Percentiles rank a stretch among this genome's conserved stretches.
Evolutionary conservation across 345 rosid species (phyloP).

Genomic region (Populus deltoides): DNA sequence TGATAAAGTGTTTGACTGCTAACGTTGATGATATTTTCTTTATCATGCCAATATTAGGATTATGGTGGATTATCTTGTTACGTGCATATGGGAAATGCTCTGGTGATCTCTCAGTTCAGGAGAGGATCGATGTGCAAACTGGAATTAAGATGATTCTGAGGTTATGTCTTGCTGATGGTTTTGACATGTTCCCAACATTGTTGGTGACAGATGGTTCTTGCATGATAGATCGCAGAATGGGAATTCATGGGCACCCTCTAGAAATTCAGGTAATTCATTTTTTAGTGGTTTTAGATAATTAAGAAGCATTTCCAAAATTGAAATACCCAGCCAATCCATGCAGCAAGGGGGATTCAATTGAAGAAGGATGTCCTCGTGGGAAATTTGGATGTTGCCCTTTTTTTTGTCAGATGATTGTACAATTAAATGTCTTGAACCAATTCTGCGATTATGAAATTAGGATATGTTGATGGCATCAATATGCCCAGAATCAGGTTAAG

Average conservation of each 20-base stretch:
- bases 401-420: not conserved
- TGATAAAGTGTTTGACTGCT: not conserved
- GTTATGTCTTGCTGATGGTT: slow-evolving; percentile 94
- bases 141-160: slow-evolving; percentile 88
- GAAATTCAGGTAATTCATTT: slow-evolving; percentile 69
- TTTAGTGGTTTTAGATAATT: not conserved
- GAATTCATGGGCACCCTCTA: slow-evolving; percentile 94
- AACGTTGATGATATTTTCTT: slow-evolving; percentile 3
- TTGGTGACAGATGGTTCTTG: slow-evolving; percentile 97
- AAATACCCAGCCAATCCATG: not conserved
- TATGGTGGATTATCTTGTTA: slow-evolving; percentile 94
- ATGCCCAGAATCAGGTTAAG: not conserved
- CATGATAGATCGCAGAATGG: slow-evolving; percentile 99
- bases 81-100: slow-evolving; percentile 89
- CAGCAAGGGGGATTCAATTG: not conserved
- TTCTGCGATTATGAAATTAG: not conserved
- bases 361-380: not conserved
- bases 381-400: not conserved
- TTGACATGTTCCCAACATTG: slow-evolving; percentile 92
- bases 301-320: not conserved
- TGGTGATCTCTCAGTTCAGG: slow-evolving; percentile 82
- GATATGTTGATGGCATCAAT: not conserved
- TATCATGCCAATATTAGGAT: slow-evolving; percentile 44
- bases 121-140: slow-evolving; percentile 91
- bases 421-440: not conserved